These are phyloP conservation scores for Leishmania tropica DNA, from an alignment of 208 protist species.

Conservation along the genomic window DNA sequence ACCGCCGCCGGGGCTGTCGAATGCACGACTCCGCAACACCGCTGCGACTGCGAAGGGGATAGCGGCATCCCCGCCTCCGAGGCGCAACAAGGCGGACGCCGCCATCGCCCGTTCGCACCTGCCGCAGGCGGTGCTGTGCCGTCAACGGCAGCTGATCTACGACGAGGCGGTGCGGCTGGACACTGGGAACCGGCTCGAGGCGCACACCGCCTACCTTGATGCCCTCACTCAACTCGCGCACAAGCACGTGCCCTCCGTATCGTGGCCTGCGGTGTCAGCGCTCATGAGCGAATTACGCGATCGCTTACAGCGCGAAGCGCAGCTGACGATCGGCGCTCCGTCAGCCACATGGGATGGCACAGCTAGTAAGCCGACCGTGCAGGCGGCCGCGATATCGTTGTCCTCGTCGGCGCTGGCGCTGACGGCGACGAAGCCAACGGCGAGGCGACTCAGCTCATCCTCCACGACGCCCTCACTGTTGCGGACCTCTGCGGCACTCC, in stretches of 20 bases:
- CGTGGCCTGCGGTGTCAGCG: conserved; percentile 33
- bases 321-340: conserved; percentile 23
- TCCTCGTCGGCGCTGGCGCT: neutral
- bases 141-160: conserved; percentile 48
- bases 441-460: neutral
- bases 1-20: neutral
- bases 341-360: conserved; percentile 5
- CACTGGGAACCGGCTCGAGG: conserved; percentile 29
- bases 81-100: neutral
- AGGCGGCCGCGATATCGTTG: neutral
- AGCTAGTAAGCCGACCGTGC: too few species aligned
- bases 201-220: conserved; percentile 50
- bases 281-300: conserved; percentile 39
- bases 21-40: neutral
- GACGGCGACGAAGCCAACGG: neutral
- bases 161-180: conserved; percentile 39
- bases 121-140: conserved; percentile 34
- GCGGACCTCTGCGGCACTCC: neutral
- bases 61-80: neutral
- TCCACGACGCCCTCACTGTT: neutral
- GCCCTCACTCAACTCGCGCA: conserved; percentile 40
- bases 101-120: conserved; percentile 13
- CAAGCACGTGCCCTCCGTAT: conserved; percentile 28
- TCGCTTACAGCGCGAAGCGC: conserved; percentile 32
- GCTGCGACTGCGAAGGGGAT: neutral